Percentiles rank a stretch among this genome's conserved stretches.
These are phyloP conservation scores for Misopates orontium DNA, from an alignment of 257 asterid species.

Conservation along the genomic window DNA sequence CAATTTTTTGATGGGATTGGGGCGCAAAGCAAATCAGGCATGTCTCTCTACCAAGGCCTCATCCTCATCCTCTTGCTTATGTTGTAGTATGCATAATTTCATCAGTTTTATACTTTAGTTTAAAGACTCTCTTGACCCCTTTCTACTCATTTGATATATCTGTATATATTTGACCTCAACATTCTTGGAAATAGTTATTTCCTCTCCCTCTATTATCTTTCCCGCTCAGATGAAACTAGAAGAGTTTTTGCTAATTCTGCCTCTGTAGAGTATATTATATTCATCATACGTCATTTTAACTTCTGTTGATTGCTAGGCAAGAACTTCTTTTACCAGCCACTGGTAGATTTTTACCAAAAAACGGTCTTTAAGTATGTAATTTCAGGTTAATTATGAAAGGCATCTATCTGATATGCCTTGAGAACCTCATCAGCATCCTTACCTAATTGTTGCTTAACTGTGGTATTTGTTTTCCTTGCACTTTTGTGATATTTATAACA, in stretches of 20 bases:
- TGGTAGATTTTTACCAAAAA: too few relatives aligned
- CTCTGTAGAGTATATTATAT: not conserved
- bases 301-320: not conserved
- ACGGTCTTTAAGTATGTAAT: too few relatives aligned
- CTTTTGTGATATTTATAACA: constrained; percentile 31
- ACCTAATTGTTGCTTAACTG: not conserved
- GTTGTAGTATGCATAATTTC: constrained; percentile 6
- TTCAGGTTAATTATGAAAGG: too few relatives aligned
- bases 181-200: not conserved
- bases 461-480: constrained; percentile 18
- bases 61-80: constrained; percentile 4
- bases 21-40: constrained; percentile 98
- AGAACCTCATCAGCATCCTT: not conserved
- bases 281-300: not conserved
- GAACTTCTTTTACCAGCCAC: too few relatives aligned
- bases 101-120: constrained; percentile 13
- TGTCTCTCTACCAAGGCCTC: constrained; percentile 18
- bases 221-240: not conserved
- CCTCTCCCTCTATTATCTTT: not conserved
- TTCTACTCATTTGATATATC: not conserved
- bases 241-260: constrained; percentile 7
- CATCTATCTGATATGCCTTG: too few relatives aligned
- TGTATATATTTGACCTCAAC: not conserved
- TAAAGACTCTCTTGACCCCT: not conserved
- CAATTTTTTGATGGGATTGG: constrained; percentile 91